Conservation (phyloP, 192 early-diverging fungal genomes). For the Backusella westeae region DNA sequence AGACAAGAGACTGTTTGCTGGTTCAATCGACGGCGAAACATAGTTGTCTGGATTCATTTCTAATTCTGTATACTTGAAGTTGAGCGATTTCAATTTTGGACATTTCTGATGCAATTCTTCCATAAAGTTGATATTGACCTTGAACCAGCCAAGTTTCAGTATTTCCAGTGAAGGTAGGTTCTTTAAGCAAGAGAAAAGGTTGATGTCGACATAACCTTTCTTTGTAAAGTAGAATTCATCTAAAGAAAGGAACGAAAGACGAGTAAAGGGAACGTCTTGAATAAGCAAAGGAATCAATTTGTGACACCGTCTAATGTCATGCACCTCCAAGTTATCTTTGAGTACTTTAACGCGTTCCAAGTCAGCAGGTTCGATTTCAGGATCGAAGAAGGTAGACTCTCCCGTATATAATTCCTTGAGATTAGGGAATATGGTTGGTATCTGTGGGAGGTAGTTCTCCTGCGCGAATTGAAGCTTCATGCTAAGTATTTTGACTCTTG, state of each 20-base stretch:
- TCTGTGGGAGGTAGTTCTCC: not conserved
- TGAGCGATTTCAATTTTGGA: not conserved
- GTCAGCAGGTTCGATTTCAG: not conserved
- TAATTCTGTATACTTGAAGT: not conserved
- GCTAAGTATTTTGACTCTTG: not conserved
- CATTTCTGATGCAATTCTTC: not conserved
- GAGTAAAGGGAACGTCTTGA: not conserved
- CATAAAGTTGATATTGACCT: constrained; percentile 1
- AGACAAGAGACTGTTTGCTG: not conserved
- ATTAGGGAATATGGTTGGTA: not conserved
- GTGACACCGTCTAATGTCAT: not conserved
- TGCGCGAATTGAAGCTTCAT: not conserved
- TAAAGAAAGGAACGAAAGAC: not conserved
- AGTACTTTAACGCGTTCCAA: not conserved
- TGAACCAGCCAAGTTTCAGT: constrained; percentile 1
- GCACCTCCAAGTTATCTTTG: not conserved
- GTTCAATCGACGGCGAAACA: not conserved
- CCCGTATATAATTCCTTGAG: not conserved
- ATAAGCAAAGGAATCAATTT: not conserved
- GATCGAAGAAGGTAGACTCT: not conserved
- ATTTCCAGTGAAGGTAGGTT: not conserved
- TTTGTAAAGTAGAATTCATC: not conserved
- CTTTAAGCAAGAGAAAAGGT: not conserved
- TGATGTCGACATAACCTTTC: not conserved
- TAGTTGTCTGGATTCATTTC: not conserved